Conservation (phyloP, 139 green algal genomes). For the Chlorella ohadii region DNA sequence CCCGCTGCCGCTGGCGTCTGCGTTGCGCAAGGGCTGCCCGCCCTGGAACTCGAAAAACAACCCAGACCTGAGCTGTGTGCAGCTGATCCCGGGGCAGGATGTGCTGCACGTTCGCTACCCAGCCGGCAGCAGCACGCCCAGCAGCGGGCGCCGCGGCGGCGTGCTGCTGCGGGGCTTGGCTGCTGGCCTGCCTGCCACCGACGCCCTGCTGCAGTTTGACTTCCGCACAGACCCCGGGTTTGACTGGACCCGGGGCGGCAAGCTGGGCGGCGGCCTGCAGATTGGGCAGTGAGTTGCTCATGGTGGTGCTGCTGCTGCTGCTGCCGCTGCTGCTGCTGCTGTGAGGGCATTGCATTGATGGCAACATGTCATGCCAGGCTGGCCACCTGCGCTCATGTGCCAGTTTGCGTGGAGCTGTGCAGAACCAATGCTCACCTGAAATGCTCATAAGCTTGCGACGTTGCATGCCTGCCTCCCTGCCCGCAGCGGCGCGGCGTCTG, state of each 20-base stretch:
- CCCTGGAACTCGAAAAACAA: not conserved
- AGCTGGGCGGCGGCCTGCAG: constrained; percentile 24
- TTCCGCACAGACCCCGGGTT: not conserved
- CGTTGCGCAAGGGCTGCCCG: not conserved
- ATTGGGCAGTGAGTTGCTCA: not conserved
- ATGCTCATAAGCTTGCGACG: no score
- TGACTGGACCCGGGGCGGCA: constrained; percentile 26
- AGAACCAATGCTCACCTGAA: no score
- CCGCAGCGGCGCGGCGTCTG: constrained; percentile 7
- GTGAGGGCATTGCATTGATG: no score
- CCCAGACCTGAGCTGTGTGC: not conserved
- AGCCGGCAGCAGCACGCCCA: constrained; percentile 14
- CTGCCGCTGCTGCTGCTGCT: no score
- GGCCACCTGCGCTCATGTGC: no score
- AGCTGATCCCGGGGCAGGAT: not conserved
- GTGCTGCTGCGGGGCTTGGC: not conserved
- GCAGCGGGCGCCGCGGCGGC: not conserved
- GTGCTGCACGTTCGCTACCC: constrained; percentile 19
- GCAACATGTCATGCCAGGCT: no score
- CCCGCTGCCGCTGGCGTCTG: constrained; percentile 5
- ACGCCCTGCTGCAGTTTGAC: constrained; percentile 23
- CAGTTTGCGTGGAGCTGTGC: no score
- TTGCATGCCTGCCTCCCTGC: no score
- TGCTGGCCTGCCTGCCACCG: not conserved
- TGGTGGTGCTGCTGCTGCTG: no score